phyloP scores from a whole-genome alignment of 208 protist species.

The Leishmania braziliensis region DNA sequence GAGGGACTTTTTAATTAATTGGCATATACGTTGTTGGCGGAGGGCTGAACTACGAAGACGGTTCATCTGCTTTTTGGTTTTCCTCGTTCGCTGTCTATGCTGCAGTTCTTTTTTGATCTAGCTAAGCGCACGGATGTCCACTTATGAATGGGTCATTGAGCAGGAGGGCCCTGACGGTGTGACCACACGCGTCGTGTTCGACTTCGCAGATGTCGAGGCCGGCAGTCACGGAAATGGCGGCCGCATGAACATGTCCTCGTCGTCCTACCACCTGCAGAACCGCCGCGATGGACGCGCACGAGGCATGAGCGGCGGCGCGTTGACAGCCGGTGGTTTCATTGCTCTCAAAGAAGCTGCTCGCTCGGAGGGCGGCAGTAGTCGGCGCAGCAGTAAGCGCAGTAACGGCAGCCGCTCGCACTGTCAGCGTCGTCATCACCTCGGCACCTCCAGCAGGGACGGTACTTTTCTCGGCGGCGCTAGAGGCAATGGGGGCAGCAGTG shows the following conservation, averaged over 20 bases:
- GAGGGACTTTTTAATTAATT: not conserved
- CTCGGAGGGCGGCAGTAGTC: conserved; percentile 49
- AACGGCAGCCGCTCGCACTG: conserved; percentile 21
- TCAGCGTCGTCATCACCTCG: conserved; percentile 8
- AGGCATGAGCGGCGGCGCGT: not conserved
- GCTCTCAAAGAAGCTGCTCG: conserved; percentile 1
- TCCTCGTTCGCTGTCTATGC: not conserved
- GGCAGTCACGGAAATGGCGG: conserved; percentile 3
- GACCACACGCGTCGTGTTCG: conserved; percentile 42
- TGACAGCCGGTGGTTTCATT: not conserved
- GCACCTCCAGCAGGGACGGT: conserved; percentile 5
- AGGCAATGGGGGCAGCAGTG: conserved; percentile 10
- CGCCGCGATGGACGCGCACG: conserved; percentile 7
- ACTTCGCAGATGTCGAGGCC: conserved; percentile 18
- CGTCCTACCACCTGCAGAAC: not conserved
- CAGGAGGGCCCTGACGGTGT: conserved; percentile 36
- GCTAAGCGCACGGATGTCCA: conserved; percentile 21
- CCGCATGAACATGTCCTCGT: not conserved
- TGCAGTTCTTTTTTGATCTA: not conserved
- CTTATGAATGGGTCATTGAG: conserved; percentile 51
- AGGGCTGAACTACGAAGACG: too few relatives aligned
- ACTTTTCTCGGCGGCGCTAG: not conserved
- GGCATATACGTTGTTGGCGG: too few relatives aligned
- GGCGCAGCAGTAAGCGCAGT: conserved; percentile 44
- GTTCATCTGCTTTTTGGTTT: not conserved